Conservation (phyloP, 2,329 filamentous ascomycete species). For the Fusarium coicis region DNA sequence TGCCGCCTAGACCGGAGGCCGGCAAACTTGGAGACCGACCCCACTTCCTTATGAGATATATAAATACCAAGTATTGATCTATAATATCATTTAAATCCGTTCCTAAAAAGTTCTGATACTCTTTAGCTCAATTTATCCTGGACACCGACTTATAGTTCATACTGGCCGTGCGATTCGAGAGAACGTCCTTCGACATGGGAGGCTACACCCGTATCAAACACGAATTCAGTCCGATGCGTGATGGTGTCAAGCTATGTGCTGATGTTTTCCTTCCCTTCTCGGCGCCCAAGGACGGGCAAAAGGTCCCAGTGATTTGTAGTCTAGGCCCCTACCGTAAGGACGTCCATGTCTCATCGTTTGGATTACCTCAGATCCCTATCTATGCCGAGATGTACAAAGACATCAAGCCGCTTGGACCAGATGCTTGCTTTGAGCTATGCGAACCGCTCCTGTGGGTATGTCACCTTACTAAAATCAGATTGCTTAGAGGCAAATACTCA, state of each 20-base stretch:
- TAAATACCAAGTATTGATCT: no score
- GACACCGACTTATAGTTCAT: neutral
- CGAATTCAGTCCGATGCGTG: neutral
- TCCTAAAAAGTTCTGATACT: no score
- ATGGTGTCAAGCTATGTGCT: neutral
- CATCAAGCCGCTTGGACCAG: neutral
- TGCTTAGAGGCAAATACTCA: accelerated
- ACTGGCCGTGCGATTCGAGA: accelerated
- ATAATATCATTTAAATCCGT: no score
- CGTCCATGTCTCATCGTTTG: neutral
- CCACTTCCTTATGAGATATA: no score
- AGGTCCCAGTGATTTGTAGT: neutral
- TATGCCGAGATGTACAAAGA: neutral
- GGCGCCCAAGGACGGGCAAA: accelerated
- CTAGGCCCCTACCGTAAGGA: accelerated
- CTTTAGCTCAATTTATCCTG: no score
- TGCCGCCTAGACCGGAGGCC: no score
- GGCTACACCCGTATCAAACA: neutral
- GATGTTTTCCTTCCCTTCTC: neutral
- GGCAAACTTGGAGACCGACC: no score
- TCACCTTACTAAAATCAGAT: accelerated
- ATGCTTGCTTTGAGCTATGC: neutral
- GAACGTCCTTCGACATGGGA: neutral
- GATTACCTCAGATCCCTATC: neutral
- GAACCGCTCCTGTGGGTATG: neutral